Evolutionary conservation across 2,329 filamentous ascomycete genomes (phyloP), one percentile per base, ranked within the genome.

Genomic region (Colletotrichum phormii): DNA sequence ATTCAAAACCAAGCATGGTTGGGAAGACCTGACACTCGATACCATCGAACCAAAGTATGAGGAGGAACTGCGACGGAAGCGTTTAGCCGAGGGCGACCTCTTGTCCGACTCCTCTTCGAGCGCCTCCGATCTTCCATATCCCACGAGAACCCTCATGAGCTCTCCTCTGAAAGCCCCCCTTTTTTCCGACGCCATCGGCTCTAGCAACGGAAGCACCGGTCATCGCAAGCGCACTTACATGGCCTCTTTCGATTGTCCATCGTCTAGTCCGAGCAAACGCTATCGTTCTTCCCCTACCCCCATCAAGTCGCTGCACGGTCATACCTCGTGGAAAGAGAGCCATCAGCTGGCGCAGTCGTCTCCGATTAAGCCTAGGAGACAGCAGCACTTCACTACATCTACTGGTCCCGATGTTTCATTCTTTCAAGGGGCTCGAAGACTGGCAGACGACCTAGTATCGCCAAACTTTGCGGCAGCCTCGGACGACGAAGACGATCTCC

Each of bases 1-100:
- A 83, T 97, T 98, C 89, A 98, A 98, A 86, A 95, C 97, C 77
- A 95, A 97, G 84, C 93, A 97, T 85, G 95, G 95, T 81, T 97
- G 95, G 92, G 93, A 98, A 84, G 94, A 97, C 82, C 89, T 97
- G 81, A 94, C 93, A 75, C 90, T 97, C 79, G 94, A 95, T 81
- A 92, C 88, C 74, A 94, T 98, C 84, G 95, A 97, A 84, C 94
- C 95, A 64, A 93, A 92, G 81, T 86, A 96, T 75, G 93, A 96
- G 80, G 90, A 95, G 80, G 90, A 96, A 83, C 88, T 95, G 80
- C 90, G 93, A 84, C 89, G 92, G 77, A 93, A 92, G 84, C 89
- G 93, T 77, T 87, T 92, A 67, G 86, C 86, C 76, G 89, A 91
- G 59, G 92, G 91, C 79, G 95, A 97, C 79, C 90, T 93, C 75